Evolutionary conservation across 163 green algal species (phyloP).

Genomic region (Smithsoniella earleae): DNA sequence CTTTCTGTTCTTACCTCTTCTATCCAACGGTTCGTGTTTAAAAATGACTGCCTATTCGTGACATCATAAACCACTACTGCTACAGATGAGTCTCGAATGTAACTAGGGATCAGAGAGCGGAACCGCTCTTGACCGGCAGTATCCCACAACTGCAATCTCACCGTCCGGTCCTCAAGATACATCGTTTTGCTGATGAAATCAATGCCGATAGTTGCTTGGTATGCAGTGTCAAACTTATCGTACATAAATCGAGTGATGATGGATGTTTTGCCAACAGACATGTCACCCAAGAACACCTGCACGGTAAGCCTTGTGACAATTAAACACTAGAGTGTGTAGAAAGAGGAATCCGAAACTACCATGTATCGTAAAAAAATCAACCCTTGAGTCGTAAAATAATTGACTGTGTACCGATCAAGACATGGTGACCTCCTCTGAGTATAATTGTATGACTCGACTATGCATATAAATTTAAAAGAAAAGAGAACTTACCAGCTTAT

Average conservation of each 20-base stretch:
- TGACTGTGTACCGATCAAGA: too few relatives aligned
- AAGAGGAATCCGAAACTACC: neutral
- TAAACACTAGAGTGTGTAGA: too few relatives aligned
- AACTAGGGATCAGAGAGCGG: slow-evolving; percentile 90
- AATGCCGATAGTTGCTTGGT: slow-evolving; percentile 99
- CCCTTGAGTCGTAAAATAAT: too few relatives aligned
- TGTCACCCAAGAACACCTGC: slow-evolving; percentile 86
- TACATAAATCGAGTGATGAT: slow-evolving; percentile 99
- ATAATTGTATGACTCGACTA: slow-evolving; percentile 2
- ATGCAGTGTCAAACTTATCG: slow-evolving; percentile 99
- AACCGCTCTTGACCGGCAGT: slow-evolving; percentile 98
- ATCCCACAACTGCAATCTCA: slow-evolving; percentile 98
- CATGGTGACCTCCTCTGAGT: too few relatives aligned
- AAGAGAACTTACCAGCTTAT: slow-evolving; percentile 79
- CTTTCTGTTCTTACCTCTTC: slow-evolving; percentile 94
- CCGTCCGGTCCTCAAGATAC: slow-evolving; percentile 97
- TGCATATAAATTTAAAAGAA: neutral
- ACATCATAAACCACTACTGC: slow-evolving; percentile 99
- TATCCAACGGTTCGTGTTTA: slow-evolving; percentile 92
- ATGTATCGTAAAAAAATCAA: neutral
- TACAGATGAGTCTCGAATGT: slow-evolving; percentile 96
- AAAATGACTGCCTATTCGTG: slow-evolving; percentile 90
- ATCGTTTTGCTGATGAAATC: slow-evolving; percentile 99
- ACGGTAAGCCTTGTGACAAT: too few relatives aligned
- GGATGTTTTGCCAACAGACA: slow-evolving; percentile 90